These are phyloP conservation scores for Teunomyces cretensis DNA, from an alignment of 805 yeast genomes.

Conservation along the genomic window DNA sequence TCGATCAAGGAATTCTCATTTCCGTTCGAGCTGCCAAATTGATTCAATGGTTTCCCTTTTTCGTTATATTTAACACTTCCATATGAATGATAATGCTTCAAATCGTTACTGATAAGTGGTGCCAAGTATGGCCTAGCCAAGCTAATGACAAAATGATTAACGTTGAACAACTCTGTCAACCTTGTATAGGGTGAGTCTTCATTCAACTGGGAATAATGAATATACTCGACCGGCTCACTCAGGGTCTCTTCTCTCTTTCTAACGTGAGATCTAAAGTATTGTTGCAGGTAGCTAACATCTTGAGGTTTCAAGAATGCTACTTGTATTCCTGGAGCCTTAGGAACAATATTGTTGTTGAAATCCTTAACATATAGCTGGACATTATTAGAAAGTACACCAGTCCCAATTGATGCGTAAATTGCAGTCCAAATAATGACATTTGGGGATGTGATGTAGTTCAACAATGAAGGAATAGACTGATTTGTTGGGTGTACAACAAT, in stretches of 20 bases:
- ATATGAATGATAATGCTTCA: constrained; percentile 60
- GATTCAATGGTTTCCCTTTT: not conserved
- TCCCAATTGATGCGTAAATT: constrained; percentile 78
- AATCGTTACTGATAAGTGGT: constrained; percentile 80
- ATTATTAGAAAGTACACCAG: constrained; percentile 60
- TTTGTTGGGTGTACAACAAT: constrained; percentile 82
- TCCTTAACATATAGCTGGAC: constrained; percentile 60
- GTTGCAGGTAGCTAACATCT: constrained; percentile 47
- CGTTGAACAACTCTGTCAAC: constrained; percentile 89
- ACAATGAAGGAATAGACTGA: constrained; percentile 63
- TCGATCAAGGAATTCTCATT: constrained; percentile 14
- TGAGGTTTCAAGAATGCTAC: constrained; percentile 44
- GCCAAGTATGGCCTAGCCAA: constrained; percentile 93
- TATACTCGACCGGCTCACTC: constrained; percentile 7
- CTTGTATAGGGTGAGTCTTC: constrained; percentile 72
- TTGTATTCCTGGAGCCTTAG: constrained; percentile 42
- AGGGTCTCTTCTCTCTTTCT: constrained; percentile 9
- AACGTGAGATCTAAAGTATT: constrained; percentile 29
- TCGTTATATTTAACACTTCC: constrained; percentile 27
- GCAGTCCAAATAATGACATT: constrained; percentile 87
- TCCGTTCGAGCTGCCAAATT: not conserved
- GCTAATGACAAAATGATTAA: constrained; percentile 88
- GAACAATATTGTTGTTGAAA: constrained; percentile 60
- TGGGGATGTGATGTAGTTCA: constrained; percentile 91
- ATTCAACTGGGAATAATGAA: constrained; percentile 22